A percentile compares a stretch with the other conserved stretches of the same genome.
These are phyloP conservation scores for Spirogloea muscicola DNA, from an alignment of 139 green algal genomes.

Conservation along the genomic window DNA sequence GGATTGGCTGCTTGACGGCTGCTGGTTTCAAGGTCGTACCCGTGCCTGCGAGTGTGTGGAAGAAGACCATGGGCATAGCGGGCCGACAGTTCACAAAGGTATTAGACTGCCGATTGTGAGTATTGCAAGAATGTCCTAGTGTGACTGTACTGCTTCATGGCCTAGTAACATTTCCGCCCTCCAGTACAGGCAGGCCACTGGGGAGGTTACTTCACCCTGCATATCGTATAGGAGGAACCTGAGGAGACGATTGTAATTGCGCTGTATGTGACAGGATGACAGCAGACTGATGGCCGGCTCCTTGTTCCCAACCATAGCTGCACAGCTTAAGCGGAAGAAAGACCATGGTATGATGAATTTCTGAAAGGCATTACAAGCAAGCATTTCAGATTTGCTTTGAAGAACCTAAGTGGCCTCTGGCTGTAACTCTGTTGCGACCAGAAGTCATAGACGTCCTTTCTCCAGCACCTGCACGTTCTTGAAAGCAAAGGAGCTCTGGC, in stretches of 20 bases:
- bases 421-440: no score
- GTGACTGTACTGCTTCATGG: background rate
- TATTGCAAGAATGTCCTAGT: background rate
- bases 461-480: no score
- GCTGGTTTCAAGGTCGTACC: constrained; percentile 25
- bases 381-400: constrained; percentile 3
- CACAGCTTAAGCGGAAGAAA: constrained; percentile 47
- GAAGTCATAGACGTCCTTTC: no score
- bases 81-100: constrained; percentile 28
- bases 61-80: constrained; percentile 14
- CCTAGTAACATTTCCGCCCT: background rate
- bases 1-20: constrained; percentile 35
- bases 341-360: constrained; percentile 35
- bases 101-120: background rate
- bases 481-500: no score
- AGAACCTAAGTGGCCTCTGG: no score
- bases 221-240: no score
- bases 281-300: constrained; percentile 23
- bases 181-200: background rate
- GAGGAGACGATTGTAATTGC: background rate
- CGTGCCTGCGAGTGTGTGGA: constrained; percentile 21
- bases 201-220: background rate
- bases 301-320: constrained; percentile 16
- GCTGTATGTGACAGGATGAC: constrained; percentile 14
- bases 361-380: background rate